Evolutionary conservation across 2,329 filamentous ascomycete genomes (phyloP).

Genomic region (Fusarium sp.): DNA sequence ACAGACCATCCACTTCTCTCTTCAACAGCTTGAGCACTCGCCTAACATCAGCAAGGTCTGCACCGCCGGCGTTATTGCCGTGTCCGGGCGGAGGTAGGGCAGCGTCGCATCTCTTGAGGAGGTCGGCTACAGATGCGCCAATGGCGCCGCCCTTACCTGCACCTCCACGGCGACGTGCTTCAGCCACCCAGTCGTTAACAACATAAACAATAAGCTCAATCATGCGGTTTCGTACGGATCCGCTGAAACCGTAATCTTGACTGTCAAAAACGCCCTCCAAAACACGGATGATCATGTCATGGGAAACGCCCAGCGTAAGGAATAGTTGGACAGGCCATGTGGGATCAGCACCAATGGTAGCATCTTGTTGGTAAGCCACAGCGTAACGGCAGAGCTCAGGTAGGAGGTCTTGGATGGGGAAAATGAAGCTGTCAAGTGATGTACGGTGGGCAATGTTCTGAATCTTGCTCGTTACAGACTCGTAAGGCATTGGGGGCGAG

Average conservation of each 20-base stretch:
- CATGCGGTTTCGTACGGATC: conserved; percentile 62
- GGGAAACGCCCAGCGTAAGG: conserved; percentile 67
- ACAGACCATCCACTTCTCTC: conserved; percentile 60
- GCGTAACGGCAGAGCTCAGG: conserved; percentile 74
- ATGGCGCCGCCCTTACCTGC: conserved; percentile 57
- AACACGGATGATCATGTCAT: conserved; percentile 68
- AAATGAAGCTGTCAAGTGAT: conserved; percentile 74
- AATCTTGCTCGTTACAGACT: conserved; percentile 74
- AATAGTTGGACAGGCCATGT: conserved; percentile 71
- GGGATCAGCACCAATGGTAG: conserved; percentile 68
- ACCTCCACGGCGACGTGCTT: conserved; percentile 63
- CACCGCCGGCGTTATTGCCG: conserved; percentile 60
- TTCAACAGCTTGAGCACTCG: conserved; percentile 59
- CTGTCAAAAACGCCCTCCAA: conserved; percentile 70
- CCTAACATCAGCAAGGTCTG: conserved; percentile 60
- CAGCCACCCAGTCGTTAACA: conserved; percentile 64
- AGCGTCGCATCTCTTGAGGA: conserved; percentile 65
- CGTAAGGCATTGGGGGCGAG: conserved; percentile 72
- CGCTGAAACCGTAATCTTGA: conserved; percentile 71
- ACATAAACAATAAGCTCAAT: conserved; percentile 68
- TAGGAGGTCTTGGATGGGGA: conserved; percentile 72
- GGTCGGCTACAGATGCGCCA: conserved; percentile 62
- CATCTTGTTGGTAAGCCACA: conserved; percentile 69
- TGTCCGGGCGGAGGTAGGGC: conserved; percentile 58
- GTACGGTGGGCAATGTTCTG: conserved; percentile 75